Percentiles rank a stretch among this genome's conserved stretches.
These are phyloP conservation scores for Coemansia sp. DNA, from an alignment of 192 early-diverging fungal species.

Conservation along the genomic window DNA sequence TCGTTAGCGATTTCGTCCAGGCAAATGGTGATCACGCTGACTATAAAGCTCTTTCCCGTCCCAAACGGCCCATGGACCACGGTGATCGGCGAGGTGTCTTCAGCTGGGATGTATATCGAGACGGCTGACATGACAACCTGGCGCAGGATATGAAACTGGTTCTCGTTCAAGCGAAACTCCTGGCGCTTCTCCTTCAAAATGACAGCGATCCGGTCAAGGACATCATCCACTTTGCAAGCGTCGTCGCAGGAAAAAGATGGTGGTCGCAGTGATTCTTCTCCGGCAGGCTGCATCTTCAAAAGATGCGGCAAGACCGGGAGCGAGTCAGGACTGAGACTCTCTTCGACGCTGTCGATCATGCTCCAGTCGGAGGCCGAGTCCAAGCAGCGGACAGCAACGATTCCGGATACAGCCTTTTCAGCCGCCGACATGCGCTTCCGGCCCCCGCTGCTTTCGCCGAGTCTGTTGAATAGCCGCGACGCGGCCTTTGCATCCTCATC, in stretches of 20 bases:
- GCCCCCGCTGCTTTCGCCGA: background rate
- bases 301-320: constrained; percentile 30
- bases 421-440: background rate
- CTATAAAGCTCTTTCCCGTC: constrained; percentile 74
- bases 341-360: constrained; percentile 48
- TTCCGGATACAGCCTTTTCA: constrained; percentile 11
- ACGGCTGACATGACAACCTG: constrained; percentile 35
- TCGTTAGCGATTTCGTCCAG: constrained; percentile 58
- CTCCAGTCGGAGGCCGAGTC: constrained; percentile 48
- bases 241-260: background rate
- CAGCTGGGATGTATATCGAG: constrained; percentile 32
- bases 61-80: constrained; percentile 62
- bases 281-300: constrained; percentile 1
- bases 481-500: constrained; percentile 42
- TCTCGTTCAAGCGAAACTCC: constrained; percentile 28
- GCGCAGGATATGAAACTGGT: constrained; percentile 29
- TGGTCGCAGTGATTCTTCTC: background rate
- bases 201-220: background rate
- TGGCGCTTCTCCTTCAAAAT: constrained; percentile 12
- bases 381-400: constrained; percentile 43
- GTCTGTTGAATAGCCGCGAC: constrained; percentile 23
- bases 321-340: constrained; percentile 18
- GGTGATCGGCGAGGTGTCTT: constrained; percentile 21
- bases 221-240: background rate
- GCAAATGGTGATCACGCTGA: constrained; percentile 63